Conservation (phyloP, 305 asterid genomes). For the Coffea humblotiana region DNA sequence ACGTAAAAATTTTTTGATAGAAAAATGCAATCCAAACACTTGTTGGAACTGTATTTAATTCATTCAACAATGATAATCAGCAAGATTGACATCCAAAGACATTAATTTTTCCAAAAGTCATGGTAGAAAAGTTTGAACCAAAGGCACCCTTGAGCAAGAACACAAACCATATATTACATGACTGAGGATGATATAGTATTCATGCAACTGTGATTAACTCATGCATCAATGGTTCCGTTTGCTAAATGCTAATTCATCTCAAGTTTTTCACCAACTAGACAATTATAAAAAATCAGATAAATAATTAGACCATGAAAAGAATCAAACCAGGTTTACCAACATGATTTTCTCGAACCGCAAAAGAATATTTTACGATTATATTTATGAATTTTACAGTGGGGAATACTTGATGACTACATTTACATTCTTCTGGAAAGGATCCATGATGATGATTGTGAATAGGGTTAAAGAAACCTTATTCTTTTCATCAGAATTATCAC, state of each 20-base stretch:
- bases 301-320: no score
- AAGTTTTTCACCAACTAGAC: neutral
- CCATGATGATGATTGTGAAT: neutral
- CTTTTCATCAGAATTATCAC: neutral
- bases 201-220: neutral
- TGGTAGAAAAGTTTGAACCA: neutral
- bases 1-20: no score
- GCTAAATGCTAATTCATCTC: neutral
- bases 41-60: no score
- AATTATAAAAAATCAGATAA: neutral
- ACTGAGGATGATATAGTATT: neutral
- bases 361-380: neutral
- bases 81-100: no score
- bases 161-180: neutral
- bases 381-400: neutral
- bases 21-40: no score
- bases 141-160: neutral
- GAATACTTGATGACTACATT: neutral
- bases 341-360: neutral
- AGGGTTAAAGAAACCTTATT: neutral
- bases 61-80: no score
- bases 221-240: neutral
- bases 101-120: neutral
- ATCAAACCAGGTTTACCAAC: neutral
- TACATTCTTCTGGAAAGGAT: neutral